These are phyloP conservation scores for Nothophytophthora sp. DNA, from an alignment of 352 stramenopile genomes.

Conservation along the genomic window DNA sequence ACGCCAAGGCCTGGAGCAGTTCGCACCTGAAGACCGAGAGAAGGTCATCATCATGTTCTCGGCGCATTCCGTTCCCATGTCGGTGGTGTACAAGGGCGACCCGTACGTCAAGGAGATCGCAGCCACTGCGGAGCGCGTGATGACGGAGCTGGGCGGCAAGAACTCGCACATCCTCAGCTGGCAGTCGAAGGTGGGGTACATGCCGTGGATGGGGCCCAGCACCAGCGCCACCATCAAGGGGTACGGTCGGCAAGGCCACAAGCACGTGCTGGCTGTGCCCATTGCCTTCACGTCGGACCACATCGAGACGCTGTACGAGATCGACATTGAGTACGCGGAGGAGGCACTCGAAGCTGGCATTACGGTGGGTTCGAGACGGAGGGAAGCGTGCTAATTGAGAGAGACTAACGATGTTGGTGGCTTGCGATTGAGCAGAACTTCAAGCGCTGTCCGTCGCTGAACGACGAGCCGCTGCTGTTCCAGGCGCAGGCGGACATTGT, in stretches of 20 bases:
- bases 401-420: neutral
- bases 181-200: slow-evolving; percentile 97
- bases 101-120: slow-evolving; percentile 88
- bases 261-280: slow-evolving; percentile 97
- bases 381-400: neutral
- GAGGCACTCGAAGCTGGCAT: slow-evolving; percentile 95
- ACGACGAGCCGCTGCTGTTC: slow-evolving; percentile 95
- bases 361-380: slow-evolving; percentile 38
- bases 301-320: slow-evolving; percentile 99
- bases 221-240: slow-evolving; percentile 95
- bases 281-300: slow-evolving; percentile 99
- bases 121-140: slow-evolving; percentile 71
- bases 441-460: slow-evolving; percentile 95
- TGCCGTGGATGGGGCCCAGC: slow-evolving; percentile 98
- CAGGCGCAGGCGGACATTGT: slow-evolving; percentile 97
- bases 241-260: slow-evolving; percentile 92
- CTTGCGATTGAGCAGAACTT: slow-evolving; percentile 67
- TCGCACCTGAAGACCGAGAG: slow-evolving; percentile 88
- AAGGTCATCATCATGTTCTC: slow-evolving; percentile 92
- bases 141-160: slow-evolving; percentile 61
- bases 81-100: slow-evolving; percentile 89
- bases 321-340: slow-evolving; percentile 99
- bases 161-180: slow-evolving; percentile 93
- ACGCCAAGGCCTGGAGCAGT: slow-evolving; percentile 90
- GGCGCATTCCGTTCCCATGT: slow-evolving; percentile 90